These are phyloP conservation scores for Setaria viridis DNA, from an alignment of 202 grass and related monocot species.

Conservation along the genomic window DNA sequence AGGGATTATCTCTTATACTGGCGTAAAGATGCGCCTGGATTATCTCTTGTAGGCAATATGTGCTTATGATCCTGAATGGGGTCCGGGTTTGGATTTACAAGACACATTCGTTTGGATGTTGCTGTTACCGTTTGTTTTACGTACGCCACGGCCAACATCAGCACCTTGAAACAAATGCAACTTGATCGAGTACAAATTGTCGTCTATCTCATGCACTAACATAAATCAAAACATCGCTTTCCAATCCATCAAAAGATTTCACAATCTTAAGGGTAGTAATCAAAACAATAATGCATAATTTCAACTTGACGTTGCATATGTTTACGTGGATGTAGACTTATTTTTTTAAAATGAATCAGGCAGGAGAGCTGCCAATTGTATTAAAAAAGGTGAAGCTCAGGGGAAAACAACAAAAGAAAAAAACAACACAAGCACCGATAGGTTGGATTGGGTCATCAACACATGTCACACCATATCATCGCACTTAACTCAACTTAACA, in stretches of 20 bases:
- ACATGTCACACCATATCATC: too few species aligned
- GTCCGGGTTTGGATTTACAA: not conserved
- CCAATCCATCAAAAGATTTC: constrained; percentile 23
- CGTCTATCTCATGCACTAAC: not conserved
- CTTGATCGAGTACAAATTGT: not conserved
- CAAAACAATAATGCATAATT: constrained; percentile 18
- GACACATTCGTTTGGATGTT: not conserved
- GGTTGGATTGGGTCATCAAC: too few species aligned
- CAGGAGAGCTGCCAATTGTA: too few species aligned
- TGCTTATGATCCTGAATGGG: not conserved
- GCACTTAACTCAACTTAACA: too few species aligned
- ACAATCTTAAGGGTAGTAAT: not conserved
- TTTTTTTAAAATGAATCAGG: too few species aligned
- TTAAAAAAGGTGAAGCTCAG: too few species aligned
- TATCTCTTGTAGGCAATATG: not conserved
- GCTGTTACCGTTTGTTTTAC: not conserved
- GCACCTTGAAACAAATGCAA: constrained; percentile 3
- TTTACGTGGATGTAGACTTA: constrained; percentile 4
- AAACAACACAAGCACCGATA: too few species aligned
- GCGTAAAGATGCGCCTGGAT: not conserved
- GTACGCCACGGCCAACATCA: not conserved
- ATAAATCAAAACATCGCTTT: constrained; percentile 16
- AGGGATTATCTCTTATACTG: not conserved
- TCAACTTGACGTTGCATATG: not conserved
- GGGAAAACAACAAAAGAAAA: too few species aligned